phyloP scores from a whole-genome alignment of 257 asterid genomes.

The Eustoma russellianum region DNA sequence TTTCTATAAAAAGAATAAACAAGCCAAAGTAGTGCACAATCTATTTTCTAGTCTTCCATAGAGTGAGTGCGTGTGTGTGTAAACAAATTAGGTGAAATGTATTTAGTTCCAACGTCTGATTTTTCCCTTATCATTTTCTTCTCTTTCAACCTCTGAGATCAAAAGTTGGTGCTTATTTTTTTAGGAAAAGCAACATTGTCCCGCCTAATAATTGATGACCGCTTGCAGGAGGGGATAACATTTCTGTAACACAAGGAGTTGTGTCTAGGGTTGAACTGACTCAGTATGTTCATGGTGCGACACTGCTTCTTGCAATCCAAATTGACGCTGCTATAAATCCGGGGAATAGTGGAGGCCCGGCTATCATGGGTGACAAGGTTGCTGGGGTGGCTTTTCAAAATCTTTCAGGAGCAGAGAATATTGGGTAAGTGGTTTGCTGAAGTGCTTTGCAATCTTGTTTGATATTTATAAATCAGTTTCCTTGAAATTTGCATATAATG shows the following conservation, averaged over 20 bases:
- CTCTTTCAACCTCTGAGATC: too few relatives aligned
- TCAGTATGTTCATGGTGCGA: conserved; percentile 89
- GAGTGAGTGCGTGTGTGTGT: too few relatives aligned
- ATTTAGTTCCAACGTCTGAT: too few relatives aligned
- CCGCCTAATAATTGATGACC: conserved; percentile 2
- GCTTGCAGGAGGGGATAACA: conserved; percentile 82
- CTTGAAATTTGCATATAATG: too few relatives aligned
- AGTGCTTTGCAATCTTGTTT: too few relatives aligned
- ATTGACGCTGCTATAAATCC: conserved; percentile 99
- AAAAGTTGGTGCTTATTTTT: too few relatives aligned
- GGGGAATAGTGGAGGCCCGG: conserved; percentile 98
- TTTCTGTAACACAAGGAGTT: conserved; percentile 96
- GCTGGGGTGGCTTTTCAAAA: conserved; percentile 98
- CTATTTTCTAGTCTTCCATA: too few relatives aligned
- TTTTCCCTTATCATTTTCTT: too few relatives aligned
- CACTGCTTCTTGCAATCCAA: conserved; percentile 89
- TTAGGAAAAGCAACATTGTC: too few relatives aligned
- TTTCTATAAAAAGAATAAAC: too few relatives aligned
- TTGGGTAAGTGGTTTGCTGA: conserved; percentile 37
- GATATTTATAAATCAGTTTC: background rate
- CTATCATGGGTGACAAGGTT: conserved; percentile 93
- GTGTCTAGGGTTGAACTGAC: conserved; percentile 98
- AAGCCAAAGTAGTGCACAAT: too few relatives aligned
- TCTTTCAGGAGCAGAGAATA: conserved; percentile 96
- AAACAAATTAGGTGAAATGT: too few relatives aligned